phyloP scores from a whole-genome alignment of 176 grass and related monocot species.

The Bothriochloa decipiens region DNA sequence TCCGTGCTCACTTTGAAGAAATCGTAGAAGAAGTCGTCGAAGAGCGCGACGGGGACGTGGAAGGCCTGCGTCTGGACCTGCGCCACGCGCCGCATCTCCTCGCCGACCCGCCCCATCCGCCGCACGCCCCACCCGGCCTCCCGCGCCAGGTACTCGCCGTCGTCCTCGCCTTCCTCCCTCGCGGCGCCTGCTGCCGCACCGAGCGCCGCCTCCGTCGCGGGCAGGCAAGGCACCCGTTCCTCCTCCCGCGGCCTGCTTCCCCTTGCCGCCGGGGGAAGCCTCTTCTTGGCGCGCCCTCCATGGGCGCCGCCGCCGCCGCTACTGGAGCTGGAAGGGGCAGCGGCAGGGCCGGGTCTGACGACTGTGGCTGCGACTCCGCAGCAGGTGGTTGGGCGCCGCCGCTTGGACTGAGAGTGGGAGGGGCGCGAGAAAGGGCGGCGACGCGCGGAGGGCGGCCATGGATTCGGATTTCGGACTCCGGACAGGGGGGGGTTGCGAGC shows the following conservation, averaged over 20 bases:
- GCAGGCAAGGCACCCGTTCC: slow-evolving; percentile 23
- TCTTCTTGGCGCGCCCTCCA: slow-evolving; percentile 3
- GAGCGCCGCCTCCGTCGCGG: slow-evolving; percentile 45
- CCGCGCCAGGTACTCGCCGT: slow-evolving; percentile 50
- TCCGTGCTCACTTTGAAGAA: slow-evolving; percentile 75
- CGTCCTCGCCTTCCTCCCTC: slow-evolving; percentile 21
- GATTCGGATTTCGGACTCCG: background rate
- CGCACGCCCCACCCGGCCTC: slow-evolving; percentile 76
- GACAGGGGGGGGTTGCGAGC: background rate
- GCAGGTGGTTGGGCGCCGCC: background rate
- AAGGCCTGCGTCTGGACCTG: slow-evolving; percentile 92
- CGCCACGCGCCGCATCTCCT: slow-evolving; percentile 82
- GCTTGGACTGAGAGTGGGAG: background rate
- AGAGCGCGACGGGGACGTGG: slow-evolving; percentile 72
- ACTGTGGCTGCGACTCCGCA: background rate
- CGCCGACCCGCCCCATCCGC: slow-evolving; percentile 61
- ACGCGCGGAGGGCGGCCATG: slow-evolving; percentile 43
- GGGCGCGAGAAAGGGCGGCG: slow-evolving; percentile 12
- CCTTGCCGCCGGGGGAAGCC: background rate
- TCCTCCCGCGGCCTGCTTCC: background rate
- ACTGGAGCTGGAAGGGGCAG: background rate
- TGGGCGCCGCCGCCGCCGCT: background rate
- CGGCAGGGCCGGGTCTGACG: background rate
- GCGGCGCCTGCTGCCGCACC: slow-evolving; percentile 16
- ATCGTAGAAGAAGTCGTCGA: slow-evolving; percentile 76